Evolutionary conservation across 2,329 filamentous ascomycete genomes (phyloP), one percentile per base, ranked within the genome.

Genomic region (Curvularia hawaiiensis): DNA sequence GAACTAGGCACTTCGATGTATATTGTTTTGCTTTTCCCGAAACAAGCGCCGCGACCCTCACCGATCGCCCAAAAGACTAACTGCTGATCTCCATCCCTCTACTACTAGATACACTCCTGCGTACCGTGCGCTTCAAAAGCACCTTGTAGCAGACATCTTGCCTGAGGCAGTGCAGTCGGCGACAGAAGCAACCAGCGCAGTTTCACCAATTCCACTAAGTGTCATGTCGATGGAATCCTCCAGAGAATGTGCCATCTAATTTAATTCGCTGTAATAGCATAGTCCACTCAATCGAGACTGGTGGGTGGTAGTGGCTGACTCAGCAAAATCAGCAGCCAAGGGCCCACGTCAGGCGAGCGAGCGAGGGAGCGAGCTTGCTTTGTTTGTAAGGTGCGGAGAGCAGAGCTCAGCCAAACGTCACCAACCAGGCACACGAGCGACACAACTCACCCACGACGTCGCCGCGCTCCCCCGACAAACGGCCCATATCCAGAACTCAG

Each of bases 321-420:
- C 53, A 58, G 50, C 50, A 20, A 20, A 31, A 24, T 44, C 43
- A 33, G 30, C 44, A 26, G 39, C 22, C 52, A 50, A 51, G 56
- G 52, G 56, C 46, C 52, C 52, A 50, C 30, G 47, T 58, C 56
- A 58, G 55, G 41, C 55, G 46, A 58, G 41, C 55, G 46, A 58
- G 31, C 30, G 30, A 31, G 30, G 26, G 51, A 44, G 48, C 30
- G 50, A 57, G 54, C 50, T 54, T 58, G 55, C 51, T 54, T 54
- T 58, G 55, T 46, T 54, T 58, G 40, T 45, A 28, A 31, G 31
- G 28, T 54, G 55, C 55, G 51, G 51, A 58, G 51, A 55, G 54
- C 33, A 58, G 51, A 55, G 54, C 33, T 51, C 52, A 49, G 40
- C 56, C 47, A 47, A 58, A 58, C 56, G 56, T 58, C 56, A 58